phyloP scores from a whole-genome alignment of 305 asterid species.

The Coffea humblotiana region DNA sequence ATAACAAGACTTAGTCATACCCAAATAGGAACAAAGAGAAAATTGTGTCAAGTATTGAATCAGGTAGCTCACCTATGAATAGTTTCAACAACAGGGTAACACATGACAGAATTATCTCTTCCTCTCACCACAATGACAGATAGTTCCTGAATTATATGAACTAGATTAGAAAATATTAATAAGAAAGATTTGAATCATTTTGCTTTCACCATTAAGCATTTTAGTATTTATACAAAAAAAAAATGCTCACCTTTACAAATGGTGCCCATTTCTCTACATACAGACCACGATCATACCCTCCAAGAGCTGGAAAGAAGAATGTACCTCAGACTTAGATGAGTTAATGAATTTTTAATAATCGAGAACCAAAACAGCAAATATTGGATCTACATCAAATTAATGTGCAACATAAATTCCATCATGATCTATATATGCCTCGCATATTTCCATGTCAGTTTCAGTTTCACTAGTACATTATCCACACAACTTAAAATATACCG shows the following conservation, averaged over 20 bases:
- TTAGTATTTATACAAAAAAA: background rate
- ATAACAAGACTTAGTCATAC: background rate
- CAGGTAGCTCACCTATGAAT: slow-evolving; percentile 57
- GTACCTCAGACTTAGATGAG: background rate
- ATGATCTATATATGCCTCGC: background rate
- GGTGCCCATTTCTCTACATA: slow-evolving; percentile 94
- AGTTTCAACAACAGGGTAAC: slow-evolving; percentile 94
- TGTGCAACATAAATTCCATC: background rate
- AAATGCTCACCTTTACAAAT: slow-evolving; percentile 63
- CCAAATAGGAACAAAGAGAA: background rate
- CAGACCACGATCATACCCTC: slow-evolving; percentile 82
- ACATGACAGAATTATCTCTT: slow-evolving; percentile 57
- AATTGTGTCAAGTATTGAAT: background rate
- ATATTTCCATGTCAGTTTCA: background rate
- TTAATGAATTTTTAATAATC: background rate
- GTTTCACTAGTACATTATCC: background rate
- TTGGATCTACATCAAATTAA: background rate
- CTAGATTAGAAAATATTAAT: background rate
- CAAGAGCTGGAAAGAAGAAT: slow-evolving; percentile 64
- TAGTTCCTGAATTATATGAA: slow-evolving; percentile 63
- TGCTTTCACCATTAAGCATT: background rate
- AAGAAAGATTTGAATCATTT: no score
- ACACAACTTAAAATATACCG: background rate
- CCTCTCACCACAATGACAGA: slow-evolving; percentile 98
- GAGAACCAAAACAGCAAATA: background rate